Evolutionary conservation across 148 eudicot genomes (phyloP).

Genomic region (Amaranthus cruentus): DNA sequence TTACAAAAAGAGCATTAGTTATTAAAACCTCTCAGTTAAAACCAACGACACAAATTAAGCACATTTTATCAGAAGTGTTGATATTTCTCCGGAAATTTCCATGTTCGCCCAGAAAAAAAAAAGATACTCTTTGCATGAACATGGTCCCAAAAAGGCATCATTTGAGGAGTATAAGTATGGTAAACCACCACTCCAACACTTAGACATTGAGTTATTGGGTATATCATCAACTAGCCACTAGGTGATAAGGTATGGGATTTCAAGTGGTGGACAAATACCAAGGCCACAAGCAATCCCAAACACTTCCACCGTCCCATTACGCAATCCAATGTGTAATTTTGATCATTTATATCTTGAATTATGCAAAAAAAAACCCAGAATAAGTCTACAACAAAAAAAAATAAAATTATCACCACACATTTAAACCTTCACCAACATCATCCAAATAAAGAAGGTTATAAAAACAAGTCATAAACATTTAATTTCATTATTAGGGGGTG

Average conservation of each 20-base stretch:
- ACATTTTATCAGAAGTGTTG: background rate
- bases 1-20: background rate
- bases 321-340: too few relatives aligned
- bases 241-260: slow-evolving; percentile 4
- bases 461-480: background rate
- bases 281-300: too few relatives aligned
- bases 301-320: too few relatives aligned
- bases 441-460: slow-evolving; percentile 6
- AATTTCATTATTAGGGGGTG: background rate
- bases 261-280: background rate
- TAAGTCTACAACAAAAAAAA: background rate
- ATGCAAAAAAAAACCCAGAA: background rate
- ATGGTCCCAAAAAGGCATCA: background rate
- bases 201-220: background rate
- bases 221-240: background rate
- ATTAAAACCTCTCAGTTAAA: background rate
- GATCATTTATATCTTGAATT: too few relatives aligned
- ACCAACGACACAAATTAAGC: background rate
- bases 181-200: background rate
- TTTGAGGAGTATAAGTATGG: background rate
- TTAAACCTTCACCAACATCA: slow-evolving; percentile 1
- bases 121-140: background rate
- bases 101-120: background rate
- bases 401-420: background rate
- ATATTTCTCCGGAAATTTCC: background rate